These are phyloP conservation scores for Cystoderma amianthinum DNA, from an alignment of 768 basidiomycete genomes.

Conservation along the genomic window DNA sequence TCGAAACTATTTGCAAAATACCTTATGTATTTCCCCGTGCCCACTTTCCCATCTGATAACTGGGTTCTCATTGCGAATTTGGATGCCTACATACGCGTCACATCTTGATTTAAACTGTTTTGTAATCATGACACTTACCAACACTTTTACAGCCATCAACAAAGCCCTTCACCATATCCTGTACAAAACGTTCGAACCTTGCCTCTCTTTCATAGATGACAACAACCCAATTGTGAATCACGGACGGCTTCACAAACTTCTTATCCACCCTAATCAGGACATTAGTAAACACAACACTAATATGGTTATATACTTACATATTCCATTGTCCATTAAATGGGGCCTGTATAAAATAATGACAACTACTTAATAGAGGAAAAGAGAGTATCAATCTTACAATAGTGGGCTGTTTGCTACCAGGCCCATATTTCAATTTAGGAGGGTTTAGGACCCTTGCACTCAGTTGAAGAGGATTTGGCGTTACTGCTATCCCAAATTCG, in stretches of 20 bases:
- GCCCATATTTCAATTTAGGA: slow-evolving; percentile 59
- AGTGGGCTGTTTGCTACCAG: slow-evolving; percentile 37
- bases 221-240: slow-evolving; percentile 55
- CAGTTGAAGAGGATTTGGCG: slow-evolving; percentile 32
- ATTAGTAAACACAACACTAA: slow-evolving; percentile 31
- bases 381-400: slow-evolving; percentile 38
- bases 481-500: slow-evolving; percentile 57
- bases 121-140: slow-evolving; percentile 39
- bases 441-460: slow-evolving; percentile 53
- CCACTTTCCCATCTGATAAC: slow-evolving; percentile 50
- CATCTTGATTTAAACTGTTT: too few species aligned
- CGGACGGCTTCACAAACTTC: slow-evolving; percentile 46
- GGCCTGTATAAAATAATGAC: too few species aligned
- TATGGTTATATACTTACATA: slow-evolving; percentile 30
- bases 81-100: slow-evolving; percentile 57
- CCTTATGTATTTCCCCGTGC: slow-evolving; percentile 41
- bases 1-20: neutral
- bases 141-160: slow-evolving; percentile 40
- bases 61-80: slow-evolving; percentile 35
- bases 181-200: slow-evolving; percentile 42
- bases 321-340: slow-evolving; percentile 70
- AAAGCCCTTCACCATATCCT: slow-evolving; percentile 50
- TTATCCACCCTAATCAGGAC: slow-evolving; percentile 60
- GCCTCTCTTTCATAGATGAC: slow-evolving; percentile 53
- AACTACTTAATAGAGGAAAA: too few species aligned